Evolutionary conservation across 2,329 filamentous ascomycete species (phyloP).

Genomic region (Aspergillus ochraceoroseus): DNA sequence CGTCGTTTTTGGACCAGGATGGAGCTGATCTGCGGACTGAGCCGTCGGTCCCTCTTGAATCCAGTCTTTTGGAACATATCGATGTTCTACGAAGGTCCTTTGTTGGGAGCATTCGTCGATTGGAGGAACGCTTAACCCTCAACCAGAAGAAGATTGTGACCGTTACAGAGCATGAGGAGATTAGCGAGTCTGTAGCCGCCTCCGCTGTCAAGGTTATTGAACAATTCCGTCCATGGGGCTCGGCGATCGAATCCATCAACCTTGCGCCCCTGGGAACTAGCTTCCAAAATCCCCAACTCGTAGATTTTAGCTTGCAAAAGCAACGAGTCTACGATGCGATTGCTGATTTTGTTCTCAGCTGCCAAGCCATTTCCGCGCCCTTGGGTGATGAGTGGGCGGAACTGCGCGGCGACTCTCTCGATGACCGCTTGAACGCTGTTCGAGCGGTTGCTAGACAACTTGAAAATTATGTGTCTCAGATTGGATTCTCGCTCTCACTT

Average conservation of each 20-base stretch:
- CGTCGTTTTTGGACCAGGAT: constrained; percentile 76
- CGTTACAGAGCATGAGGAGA: constrained; percentile 67
- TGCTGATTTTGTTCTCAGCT: constrained; percentile 79
- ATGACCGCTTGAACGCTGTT: constrained; percentile 78
- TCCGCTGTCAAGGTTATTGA: constrained; percentile 77
- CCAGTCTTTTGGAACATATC: constrained; percentile 70
- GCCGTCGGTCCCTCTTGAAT: constrained; percentile 68
- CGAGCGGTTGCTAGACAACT: constrained; percentile 71
- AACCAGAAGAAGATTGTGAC: constrained; percentile 83
- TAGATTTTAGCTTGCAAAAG: constrained; percentile 85
- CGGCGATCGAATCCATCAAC: constrained; percentile 86
- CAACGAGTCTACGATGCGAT: constrained; percentile 91
- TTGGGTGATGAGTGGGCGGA: constrained; percentile 94
- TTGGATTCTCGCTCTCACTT: constrained; percentile 81
- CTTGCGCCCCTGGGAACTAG: constrained; percentile 71
- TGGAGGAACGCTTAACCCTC: constrained; percentile 76
- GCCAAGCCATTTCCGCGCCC: constrained; percentile 86
- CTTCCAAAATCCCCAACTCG: constrained; percentile 76
- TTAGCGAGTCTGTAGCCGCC: constrained; percentile 76
- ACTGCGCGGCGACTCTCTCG: constrained; percentile 80
- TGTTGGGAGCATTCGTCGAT: constrained; percentile 74
- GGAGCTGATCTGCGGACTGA: constrained; percentile 70
- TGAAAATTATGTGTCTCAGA: constrained; percentile 79
- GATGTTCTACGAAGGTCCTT: constrained; percentile 83
- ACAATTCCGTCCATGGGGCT: constrained; percentile 82